phyloP scores from a whole-genome alignment of 1,284 basidiomycete genomes.

The Ustilago vetiveriae region DNA sequence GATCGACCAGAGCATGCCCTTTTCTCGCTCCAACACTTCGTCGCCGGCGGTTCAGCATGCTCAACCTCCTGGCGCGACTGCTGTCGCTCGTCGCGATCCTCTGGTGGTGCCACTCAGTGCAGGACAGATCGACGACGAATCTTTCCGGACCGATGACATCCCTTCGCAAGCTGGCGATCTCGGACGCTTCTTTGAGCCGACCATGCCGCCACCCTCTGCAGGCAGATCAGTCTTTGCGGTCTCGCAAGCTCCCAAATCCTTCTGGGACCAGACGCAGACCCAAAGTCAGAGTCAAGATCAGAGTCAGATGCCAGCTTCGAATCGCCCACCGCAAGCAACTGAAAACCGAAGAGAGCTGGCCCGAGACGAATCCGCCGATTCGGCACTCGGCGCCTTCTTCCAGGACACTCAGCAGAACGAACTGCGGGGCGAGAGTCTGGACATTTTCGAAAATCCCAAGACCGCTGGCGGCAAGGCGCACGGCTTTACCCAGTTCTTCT shows the following conservation, averaged over 20 bases:
- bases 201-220: conserved; percentile 23
- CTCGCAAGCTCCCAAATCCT: conserved; percentile 21
- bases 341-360: conserved; percentile 4
- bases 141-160: conserved; percentile 48
- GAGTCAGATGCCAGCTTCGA: conserved; percentile 16
- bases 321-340: conserved; percentile 11
- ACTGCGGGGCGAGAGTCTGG: conserved; percentile 51
- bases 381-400: conserved; percentile 62
- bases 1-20: conserved; percentile 32
- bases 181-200: conserved; percentile 53
- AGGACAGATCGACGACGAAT: conserved; percentile 36
- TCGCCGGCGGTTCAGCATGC: conserved; percentile 28
- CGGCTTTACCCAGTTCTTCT: conserved; percentile 55
- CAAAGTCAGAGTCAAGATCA: conserved; percentile 17
- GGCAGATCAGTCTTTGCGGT: background rate
- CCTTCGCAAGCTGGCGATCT: conserved; percentile 45
- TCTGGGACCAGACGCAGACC: conserved; percentile 33
- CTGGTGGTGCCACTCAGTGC: conserved; percentile 13
- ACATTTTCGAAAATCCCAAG: conserved; percentile 54
- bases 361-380: conserved; percentile 39
- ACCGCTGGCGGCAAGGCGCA: conserved; percentile 32
- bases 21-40: conserved; percentile 28
- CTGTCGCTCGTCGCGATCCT: conserved; percentile 11
- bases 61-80: conserved; percentile 6
- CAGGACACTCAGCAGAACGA: conserved; percentile 54